Evolutionary conservation across 2,329 filamentous ascomycete genomes (phyloP), one percentile per base, ranked within the genome.

Genomic region (Chrysoporthe austroafricana): DNA sequence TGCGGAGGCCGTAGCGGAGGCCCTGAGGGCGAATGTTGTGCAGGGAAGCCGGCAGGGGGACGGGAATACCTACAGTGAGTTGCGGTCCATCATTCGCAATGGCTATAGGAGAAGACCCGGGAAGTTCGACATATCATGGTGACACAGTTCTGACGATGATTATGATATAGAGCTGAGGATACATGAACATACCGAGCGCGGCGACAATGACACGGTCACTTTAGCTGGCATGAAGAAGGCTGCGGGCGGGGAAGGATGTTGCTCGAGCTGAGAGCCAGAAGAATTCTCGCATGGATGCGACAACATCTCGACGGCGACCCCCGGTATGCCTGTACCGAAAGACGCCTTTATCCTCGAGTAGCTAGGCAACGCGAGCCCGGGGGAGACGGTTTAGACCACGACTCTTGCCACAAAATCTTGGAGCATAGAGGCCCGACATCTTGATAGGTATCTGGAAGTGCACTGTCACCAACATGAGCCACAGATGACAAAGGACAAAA

Each of bases 171-270:
- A 91, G 76, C 81, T 98, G 67, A 86, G 90, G 63, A 97, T 99
- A 79, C 96, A 98, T 78, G 87, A 97, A 70, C 83, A 97, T 72
- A 99, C 91, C 42, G 95, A 99, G 79, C 86, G 93, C 72, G 94
- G 96, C 64, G 92, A 98, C 80, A 99, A 99, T 76, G 94, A 97
- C 73, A 92, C 90, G 44, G 88, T 97, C 74, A 96, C 94, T 79
- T 83, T 88, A 63, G 84, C 85, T 2, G 46, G 61, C 16, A 83
- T 80, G 69, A 77, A 74, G 64, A 76, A 71, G 11, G 64, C 76
- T 69, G 79, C 72, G 61, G 72, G 76, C 13, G 76, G 75, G 58
- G 74, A 73, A n/a, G 68, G 66, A 14, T 70, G 68, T 18, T 70
- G 66, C 36, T 68, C 66, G 44, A 64, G 65, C 32, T 69, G 67